Evolutionary conservation across 192 early-diverging fungal genomes (phyloP).

Genomic region (Lobosporangium transversale): DNA sequence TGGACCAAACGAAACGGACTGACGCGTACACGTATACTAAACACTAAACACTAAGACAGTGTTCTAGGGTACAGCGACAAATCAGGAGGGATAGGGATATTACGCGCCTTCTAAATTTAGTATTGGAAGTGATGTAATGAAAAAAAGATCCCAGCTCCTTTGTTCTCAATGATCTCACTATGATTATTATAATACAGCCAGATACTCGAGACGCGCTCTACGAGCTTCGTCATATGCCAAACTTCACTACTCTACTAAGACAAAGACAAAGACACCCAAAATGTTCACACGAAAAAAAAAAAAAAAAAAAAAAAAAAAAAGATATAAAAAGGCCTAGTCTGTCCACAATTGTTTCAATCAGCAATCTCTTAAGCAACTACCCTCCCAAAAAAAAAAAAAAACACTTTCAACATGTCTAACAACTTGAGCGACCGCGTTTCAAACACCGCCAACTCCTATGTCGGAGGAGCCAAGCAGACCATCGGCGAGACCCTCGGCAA

Average conservation of each 20-base stretch:
- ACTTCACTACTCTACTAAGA: not conserved
- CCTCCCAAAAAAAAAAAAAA: not conserved
- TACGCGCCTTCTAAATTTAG: too few species aligned
- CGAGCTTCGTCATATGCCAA: too few species aligned
- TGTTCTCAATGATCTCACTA: too few species aligned
- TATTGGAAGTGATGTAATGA: too few species aligned
- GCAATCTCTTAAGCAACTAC: not conserved
- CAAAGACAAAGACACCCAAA: not conserved
- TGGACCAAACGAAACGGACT: too few species aligned
- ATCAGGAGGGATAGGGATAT: too few species aligned
- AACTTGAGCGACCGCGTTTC: slow-evolving; percentile 20
- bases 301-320: not conserved
- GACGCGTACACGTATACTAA: too few species aligned
- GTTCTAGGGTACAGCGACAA: too few species aligned
- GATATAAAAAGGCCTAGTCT: not conserved
- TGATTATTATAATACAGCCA: too few species aligned
- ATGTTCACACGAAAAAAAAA: not conserved
- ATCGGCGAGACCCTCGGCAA: slow-evolving; percentile 24
- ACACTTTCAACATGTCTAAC: not conserved
- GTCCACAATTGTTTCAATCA: not conserved
- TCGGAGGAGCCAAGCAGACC: slow-evolving; percentile 37
- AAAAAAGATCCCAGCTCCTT: too few species aligned
- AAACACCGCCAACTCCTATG: slow-evolving; percentile 29
- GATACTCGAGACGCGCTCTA: too few species aligned
- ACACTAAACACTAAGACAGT: too few species aligned